Conservation (phyloP, 192 early-diverging fungal species). For the Obelidium mucronatum region DNA sequence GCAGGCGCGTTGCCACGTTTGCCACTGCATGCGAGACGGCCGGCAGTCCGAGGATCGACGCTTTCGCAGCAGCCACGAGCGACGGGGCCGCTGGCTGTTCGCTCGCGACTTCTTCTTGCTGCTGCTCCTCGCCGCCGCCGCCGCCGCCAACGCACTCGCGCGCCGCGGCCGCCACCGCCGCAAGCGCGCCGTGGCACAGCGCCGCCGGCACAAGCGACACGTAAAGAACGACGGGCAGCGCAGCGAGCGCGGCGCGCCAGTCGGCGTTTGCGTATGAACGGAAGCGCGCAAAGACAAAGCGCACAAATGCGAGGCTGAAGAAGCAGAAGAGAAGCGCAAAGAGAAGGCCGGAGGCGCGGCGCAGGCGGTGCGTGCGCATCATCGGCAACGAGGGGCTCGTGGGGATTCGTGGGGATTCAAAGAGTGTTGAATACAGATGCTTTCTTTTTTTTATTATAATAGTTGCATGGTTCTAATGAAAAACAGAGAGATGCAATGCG, state of each 20-base stretch:
- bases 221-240: slow-evolving; percentile 15
- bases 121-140: not conserved
- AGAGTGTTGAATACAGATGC: too few relatives aligned
- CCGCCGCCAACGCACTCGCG: not conserved
- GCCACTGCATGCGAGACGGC: slow-evolving; percentile 16
- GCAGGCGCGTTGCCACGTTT: slow-evolving; percentile 15
- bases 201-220: slow-evolving; percentile 24
- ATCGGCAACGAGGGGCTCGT: not conserved
- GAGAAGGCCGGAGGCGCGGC: not conserved
- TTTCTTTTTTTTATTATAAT: too few relatives aligned
- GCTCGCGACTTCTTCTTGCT: not conserved
- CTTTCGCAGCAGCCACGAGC: not conserved
- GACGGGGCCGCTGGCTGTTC: not conserved
- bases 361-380: slow-evolving; percentile 2
- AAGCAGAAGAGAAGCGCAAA: slow-evolving; percentile 1
- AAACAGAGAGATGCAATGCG: too few relatives aligned
- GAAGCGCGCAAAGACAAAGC: not conserved
- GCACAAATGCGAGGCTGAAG: not conserved
- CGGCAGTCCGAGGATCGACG: not conserved
- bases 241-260: not conserved
- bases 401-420: too few relatives aligned
- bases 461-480: too few relatives aligned
- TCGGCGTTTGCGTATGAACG: not conserved
- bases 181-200: slow-evolving; percentile 1
- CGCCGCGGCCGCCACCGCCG: not conserved